A percentile compares a stretch with the other conserved stretches of the same genome.
Evolutionary conservation across 2,329 filamentous ascomycete genomes (phyloP).

Genomic region (Septoria petroselini): DNA sequence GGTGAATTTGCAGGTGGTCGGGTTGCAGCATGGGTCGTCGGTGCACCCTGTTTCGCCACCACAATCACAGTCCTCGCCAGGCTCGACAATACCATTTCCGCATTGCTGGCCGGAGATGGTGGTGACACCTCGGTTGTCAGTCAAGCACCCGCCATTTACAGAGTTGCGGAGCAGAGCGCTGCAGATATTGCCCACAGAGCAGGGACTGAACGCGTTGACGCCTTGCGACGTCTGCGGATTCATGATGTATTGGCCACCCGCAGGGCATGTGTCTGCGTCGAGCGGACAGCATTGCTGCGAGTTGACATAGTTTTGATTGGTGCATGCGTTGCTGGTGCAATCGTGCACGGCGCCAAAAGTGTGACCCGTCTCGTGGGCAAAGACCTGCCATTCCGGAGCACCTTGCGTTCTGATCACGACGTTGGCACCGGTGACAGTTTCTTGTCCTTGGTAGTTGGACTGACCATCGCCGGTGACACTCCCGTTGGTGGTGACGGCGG

Average conservation of each 20-base stretch:
- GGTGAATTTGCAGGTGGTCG: constrained; percentile 82
- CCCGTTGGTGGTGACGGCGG: constrained; percentile 49
- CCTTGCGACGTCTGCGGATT: constrained; percentile 77
- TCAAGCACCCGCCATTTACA: constrained; percentile 73
- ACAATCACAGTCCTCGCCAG: constrained; percentile 93
- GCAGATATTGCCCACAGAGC: constrained; percentile 91
- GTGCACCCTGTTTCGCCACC: constrained; percentile 71
- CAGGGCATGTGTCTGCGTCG: constrained; percentile 65
- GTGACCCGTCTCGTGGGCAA: constrained; percentile 90
- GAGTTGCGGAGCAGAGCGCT: constrained; percentile 74
- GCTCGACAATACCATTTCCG: constrained; percentile 95
- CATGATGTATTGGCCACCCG: constrained; percentile 83
- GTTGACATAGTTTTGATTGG: constrained; percentile 56
- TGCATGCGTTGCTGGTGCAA: constrained; percentile 68
- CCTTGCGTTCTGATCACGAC: constrained; percentile 72
- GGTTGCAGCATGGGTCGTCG: constrained; percentile 76
- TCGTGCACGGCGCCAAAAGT: constrained; percentile 97
- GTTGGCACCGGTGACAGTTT: constrained; percentile 81
- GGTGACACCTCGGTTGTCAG: constrained; percentile 77
- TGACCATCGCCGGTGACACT: constrained; percentile 40
- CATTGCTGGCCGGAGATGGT: constrained; percentile 82
- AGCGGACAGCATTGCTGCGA: constrained; percentile 79
- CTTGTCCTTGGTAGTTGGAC: constrained; percentile 48
- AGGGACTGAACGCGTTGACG: constrained; percentile 79
- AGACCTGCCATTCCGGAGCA: constrained; percentile 85